Base-by-base conservation (phyloP, 768 basidiomycete species). In the Hypholoma sublateritium region DNA sequence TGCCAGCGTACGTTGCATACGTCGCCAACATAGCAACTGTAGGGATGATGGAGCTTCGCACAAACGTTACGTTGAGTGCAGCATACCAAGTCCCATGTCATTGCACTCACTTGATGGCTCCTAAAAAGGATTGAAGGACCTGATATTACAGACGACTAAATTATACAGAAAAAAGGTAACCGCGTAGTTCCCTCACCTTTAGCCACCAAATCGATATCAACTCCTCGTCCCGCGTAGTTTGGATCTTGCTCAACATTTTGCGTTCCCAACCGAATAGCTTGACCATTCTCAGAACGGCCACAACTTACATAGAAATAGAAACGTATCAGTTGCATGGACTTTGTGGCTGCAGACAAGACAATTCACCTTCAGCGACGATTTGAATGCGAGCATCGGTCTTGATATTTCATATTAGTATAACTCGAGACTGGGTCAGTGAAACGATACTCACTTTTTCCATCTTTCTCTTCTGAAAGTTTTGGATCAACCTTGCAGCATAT, bases 191-290 rank as follows among this genome's bases (percentile, higher is more conserved):
- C 22, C 57, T 19, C 4, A 87, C 61, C 63, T 83, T 78, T 39
- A 77, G 70, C 62, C 79, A 80, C 73, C 77, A 79, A 41, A 86
- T 74, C 67, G 76, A 79, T 3, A 64, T 55, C 21, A 91, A 69
- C 66, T 91, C 89, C 13, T 79, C 78, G 44, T 86, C 80, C 56
- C 89, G 80, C 60, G 83, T 82, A 42, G 78, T 76, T 19, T 75
- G 70, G 41, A 91, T 73, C 50, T 75, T 76, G 11, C 77, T 67
- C 36, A 78, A 73, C 65, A 87, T 79, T 44, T 81, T 77, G 51
- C 80, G 77, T 76, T 85, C 78, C 79, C 88, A 80, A 13, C 77
- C 88, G 62, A 91, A 89, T 44, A 89, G 70, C 69, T 89, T 89
- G 65, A 88, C 73, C 81, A 88, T 87, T 19, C 85, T 80, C 13